A percentile compares a stretch with the other conserved stretches of the same genome.
Conservation (phyloP, 352 stramenopile genomes). For the Globisporangium recalcitrans region DNA sequence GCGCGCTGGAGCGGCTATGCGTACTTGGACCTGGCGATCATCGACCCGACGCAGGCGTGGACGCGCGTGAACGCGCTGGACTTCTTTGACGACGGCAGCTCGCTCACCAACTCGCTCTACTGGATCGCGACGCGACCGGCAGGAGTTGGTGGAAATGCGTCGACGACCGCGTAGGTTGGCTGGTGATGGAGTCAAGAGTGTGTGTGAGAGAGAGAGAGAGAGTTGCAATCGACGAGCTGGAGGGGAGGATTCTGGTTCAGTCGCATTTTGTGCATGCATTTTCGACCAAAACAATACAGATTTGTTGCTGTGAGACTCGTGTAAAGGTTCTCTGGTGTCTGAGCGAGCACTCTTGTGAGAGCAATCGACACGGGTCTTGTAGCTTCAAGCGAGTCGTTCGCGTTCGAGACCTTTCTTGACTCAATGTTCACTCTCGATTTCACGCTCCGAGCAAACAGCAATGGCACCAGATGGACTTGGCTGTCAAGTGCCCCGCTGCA, state of each 20-base stretch:
- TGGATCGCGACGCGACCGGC: slow-evolving; percentile 83
- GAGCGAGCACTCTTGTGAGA: too few relatives aligned
- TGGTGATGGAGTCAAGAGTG: too few relatives aligned
- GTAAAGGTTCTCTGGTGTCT: too few relatives aligned
- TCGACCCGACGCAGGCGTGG: slow-evolving; percentile 71
- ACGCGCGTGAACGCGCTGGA: slow-evolving; percentile 50
- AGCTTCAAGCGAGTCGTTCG: too few relatives aligned
- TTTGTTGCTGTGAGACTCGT: too few relatives aligned
- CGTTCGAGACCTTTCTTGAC: too few relatives aligned
- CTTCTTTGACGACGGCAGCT: slow-evolving; percentile 86
- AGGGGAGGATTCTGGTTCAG: neutral
- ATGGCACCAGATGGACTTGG: too few relatives aligned
- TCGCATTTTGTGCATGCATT: neutral
- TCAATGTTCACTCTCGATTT: too few relatives aligned
- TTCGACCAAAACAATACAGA: neutral
- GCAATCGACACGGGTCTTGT: too few relatives aligned
- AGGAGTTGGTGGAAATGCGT: slow-evolving; percentile 4
- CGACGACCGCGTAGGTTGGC: neutral
- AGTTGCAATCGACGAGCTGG: neutral
- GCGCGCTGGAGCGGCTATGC: slow-evolving; percentile 82
- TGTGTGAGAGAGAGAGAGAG: neutral
- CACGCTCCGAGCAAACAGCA: too few relatives aligned
- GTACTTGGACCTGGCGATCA: slow-evolving; percentile 79
- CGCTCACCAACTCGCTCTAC: slow-evolving; percentile 85
- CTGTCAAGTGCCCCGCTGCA: too few relatives aligned